phyloP scores from a whole-genome alignment of 163 green algal genomes.

The Scenedesmus sp. region DNA sequence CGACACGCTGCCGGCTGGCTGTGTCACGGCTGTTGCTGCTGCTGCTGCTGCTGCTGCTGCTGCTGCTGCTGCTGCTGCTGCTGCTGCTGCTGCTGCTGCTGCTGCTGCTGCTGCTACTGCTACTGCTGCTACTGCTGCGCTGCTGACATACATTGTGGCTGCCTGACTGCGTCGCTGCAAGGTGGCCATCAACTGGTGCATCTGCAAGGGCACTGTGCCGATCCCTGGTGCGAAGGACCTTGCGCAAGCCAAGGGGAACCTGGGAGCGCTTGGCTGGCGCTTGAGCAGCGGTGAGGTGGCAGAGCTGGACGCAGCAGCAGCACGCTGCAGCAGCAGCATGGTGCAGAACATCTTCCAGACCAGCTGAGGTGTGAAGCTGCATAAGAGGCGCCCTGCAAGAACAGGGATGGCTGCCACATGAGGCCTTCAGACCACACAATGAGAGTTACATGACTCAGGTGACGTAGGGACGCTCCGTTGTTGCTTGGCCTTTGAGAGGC shows the following conservation, averaged over 20 bases:
- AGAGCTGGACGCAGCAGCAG: slow-evolving; percentile 82
- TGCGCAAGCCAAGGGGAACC: slow-evolving; percentile 84
- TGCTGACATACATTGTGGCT: neutral
- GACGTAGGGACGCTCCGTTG: too few relatives aligned
- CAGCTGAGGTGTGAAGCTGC: neutral
- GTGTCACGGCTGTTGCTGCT: neutral
- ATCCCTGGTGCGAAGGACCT: slow-evolving; percentile 94
- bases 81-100: slow-evolving; percentile 17
- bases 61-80: neutral
- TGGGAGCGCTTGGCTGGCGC: slow-evolving; percentile 88
- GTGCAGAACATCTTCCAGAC: slow-evolving; percentile 98
- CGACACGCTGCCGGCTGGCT: neutral
- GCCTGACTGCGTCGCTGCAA: slow-evolving; percentile 49
- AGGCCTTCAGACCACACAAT: too few relatives aligned
- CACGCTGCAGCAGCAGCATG: slow-evolving; percentile 72
- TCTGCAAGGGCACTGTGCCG: slow-evolving; percentile 92
- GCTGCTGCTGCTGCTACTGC: too few relatives aligned
- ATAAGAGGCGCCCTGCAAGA: too few relatives aligned
- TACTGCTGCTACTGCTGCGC: neutral
- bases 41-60: neutral
- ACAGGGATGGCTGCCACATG: too few relatives aligned
- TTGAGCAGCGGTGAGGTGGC: slow-evolving; percentile 82
- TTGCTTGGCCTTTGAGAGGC: too few relatives aligned
- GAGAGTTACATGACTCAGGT: too few relatives aligned
- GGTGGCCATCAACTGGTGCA: slow-evolving; percentile 97